A percentile compares a stretch with the other conserved stretches of the same genome.
phyloP scores from a whole-genome alignment of 352 stramenopile genomes.

The Pythium myriotylum region DNA sequence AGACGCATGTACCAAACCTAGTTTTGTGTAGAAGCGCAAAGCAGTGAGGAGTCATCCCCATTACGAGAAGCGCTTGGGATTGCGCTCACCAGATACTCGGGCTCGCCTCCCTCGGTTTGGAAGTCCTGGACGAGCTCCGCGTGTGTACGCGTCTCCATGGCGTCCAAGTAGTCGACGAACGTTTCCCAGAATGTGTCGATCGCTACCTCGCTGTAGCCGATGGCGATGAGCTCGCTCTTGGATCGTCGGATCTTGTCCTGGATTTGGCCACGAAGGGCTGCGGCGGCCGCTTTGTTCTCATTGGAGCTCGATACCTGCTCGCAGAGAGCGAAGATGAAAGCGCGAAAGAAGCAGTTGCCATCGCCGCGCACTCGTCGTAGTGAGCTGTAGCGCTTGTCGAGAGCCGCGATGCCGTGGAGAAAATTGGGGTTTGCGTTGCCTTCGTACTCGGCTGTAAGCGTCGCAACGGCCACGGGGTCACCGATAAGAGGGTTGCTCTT shows the following conservation, averaged over 20 bases:
- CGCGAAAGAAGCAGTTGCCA: slow-evolving; percentile 93
- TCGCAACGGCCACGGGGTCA: slow-evolving; percentile 57
- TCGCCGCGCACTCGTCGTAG: slow-evolving; percentile 87
- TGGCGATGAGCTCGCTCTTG: slow-evolving; percentile 69
- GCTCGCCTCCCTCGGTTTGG: slow-evolving; percentile 84
- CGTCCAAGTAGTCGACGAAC: slow-evolving; percentile 87
- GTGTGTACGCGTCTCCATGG: slow-evolving; percentile 77
- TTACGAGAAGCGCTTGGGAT: not conserved
- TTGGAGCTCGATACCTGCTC: slow-evolving; percentile 61
- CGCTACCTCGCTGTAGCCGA: slow-evolving; percentile 91
- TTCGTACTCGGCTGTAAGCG: slow-evolving; percentile 69
- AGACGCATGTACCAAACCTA: slow-evolving; percentile 89
- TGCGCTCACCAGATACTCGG: slow-evolving; percentile 72
- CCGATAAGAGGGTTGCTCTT: slow-evolving; percentile 45
- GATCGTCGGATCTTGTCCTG: slow-evolving; percentile 67
- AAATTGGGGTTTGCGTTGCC: slow-evolving; percentile 79
- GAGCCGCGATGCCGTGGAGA: slow-evolving; percentile 63
- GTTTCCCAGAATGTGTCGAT: slow-evolving; percentile 95
- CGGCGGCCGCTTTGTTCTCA: slow-evolving; percentile 24
- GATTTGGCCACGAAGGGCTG: slow-evolving; percentile 40
- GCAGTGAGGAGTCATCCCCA: too few species aligned
- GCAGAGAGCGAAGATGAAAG: slow-evolving; percentile 89
- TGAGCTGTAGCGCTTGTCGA: slow-evolving; percentile 67
- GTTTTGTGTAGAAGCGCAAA: too few species aligned
- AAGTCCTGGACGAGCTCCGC: slow-evolving; percentile 77